Percentiles rank a stretch among this genome's conserved stretches.
These are phyloP conservation scores for Aciculoconidium aculeatum DNA, from an alignment of 805 yeast genomes.

Conservation along the genomic window DNA sequence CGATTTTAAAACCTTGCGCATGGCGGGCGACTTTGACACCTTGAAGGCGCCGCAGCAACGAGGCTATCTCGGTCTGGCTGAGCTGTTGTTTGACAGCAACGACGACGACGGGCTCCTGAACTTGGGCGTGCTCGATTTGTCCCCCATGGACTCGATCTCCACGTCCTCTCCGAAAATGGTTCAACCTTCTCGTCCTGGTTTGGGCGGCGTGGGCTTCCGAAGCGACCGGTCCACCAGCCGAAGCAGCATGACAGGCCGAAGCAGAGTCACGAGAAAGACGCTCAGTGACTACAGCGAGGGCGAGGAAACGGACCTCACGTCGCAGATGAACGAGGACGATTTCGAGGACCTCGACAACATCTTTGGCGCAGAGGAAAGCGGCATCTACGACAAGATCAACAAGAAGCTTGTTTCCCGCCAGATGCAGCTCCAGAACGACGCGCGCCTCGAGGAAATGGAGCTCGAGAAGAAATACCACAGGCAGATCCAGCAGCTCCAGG, in stretches of 20 bases:
- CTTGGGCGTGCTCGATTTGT: constrained; percentile 8
- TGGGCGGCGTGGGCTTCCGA: background rate
- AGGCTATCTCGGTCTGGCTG: too few species aligned
- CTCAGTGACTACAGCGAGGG: constrained; percentile 35
- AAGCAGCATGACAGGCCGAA: constrained; percentile 2
- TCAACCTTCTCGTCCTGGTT: too few species aligned
- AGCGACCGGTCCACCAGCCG: constrained; percentile 1
- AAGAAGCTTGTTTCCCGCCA: constrained; percentile 19
- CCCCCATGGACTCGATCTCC: constrained; percentile 19
- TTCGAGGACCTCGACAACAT: constrained; percentile 33
- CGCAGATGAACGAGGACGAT: constrained; percentile 33
- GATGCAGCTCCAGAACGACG: constrained; percentile 22
- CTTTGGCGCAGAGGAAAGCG: constrained; percentile 33
- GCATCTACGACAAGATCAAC: constrained; percentile 25
- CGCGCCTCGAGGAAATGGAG: constrained; percentile 31
- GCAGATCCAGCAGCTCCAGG: constrained; percentile 4
- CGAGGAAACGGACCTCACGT: constrained; percentile 33
- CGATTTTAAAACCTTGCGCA: constrained; percentile 21
- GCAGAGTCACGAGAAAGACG: constrained; percentile 15
- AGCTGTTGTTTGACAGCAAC: too few species aligned
- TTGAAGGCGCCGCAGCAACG: constrained; percentile 3
- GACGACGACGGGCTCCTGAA: constrained; percentile 6
- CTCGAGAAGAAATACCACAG: constrained; percentile 14
- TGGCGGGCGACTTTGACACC: constrained; percentile 10
- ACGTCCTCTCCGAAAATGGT: constrained; percentile 21